Percentiles rank a stretch among this genome's conserved stretches.
These are phyloP conservation scores for Leptoxyphium fumago DNA, from an alignment of 2,329 filamentous ascomycete genomes.

Conservation along the genomic window DNA sequence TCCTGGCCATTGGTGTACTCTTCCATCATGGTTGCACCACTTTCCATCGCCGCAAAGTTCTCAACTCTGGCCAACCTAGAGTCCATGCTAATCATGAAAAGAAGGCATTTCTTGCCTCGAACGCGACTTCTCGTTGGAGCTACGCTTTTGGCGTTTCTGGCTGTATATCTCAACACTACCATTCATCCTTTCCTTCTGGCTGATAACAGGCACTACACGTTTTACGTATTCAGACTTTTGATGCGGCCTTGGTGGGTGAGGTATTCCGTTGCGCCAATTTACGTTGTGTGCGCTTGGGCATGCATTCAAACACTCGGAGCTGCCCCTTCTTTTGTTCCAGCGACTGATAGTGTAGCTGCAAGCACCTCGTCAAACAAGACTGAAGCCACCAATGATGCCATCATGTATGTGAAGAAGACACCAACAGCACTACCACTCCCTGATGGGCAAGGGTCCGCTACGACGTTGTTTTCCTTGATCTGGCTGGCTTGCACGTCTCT, in stretches of 20 bases:
- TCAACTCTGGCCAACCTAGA: constrained; percentile 14
- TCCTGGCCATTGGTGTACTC: constrained; percentile 62
- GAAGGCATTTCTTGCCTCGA: constrained; percentile 22
- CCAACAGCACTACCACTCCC: constrained; percentile 6
- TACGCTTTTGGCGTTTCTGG: constrained; percentile 28
- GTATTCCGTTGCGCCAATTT: constrained; percentile 48
- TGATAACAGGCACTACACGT: constrained; percentile 94
- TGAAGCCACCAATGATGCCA: background rate
- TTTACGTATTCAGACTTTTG: constrained; percentile 84
- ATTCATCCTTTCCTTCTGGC: constrained; percentile 92
- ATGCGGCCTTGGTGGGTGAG: constrained; percentile 30
- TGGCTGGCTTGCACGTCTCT: constrained; percentile 58
- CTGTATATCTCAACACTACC: constrained; percentile 73
- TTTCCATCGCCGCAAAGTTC: constrained; percentile 13
- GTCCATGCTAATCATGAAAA: constrained; percentile 20
- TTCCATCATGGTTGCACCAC: constrained; percentile 26
- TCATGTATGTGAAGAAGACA: background rate
- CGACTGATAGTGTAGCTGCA: background rate
- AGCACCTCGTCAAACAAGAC: constrained; percentile 5
- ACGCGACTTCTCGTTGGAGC: constrained; percentile 22
- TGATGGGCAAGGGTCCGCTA: constrained; percentile 11
- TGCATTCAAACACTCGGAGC: constrained; percentile 49
- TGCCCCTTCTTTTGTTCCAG: constrained; percentile 3
- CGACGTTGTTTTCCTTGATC: constrained; percentile 40
- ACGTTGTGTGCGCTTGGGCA: constrained; percentile 55